These are phyloP conservation scores for Mycena crocata DNA, from an alignment of 768 basidiomycete genomes.

Conservation along the genomic window DNA sequence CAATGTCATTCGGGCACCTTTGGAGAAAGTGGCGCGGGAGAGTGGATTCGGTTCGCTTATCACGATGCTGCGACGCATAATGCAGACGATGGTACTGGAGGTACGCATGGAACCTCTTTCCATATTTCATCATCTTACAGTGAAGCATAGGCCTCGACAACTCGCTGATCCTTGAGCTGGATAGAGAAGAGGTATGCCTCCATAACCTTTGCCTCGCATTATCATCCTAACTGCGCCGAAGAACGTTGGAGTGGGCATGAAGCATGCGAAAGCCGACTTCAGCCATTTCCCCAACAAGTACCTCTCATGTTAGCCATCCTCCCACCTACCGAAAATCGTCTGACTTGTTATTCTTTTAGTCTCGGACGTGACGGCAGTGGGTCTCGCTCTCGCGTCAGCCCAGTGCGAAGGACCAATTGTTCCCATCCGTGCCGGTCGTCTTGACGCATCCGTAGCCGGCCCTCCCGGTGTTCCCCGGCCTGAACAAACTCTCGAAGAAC, in stretches of 20 bases:
- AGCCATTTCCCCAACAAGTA: constrained; percentile 26
- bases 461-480: constrained; percentile 22
- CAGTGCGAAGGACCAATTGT: constrained; percentile 23
- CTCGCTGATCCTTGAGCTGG: constrained; percentile 22
- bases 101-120: constrained; percentile 13
- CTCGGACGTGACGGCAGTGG: constrained; percentile 26
- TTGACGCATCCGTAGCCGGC: constrained; percentile 18
- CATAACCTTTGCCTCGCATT: not conserved
- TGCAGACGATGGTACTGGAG: constrained; percentile 21
- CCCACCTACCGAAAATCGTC: not conserved
- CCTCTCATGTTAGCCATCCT: constrained; percentile 17
- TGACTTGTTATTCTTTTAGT: constrained; percentile 11
- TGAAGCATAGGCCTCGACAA: constrained; percentile 22
- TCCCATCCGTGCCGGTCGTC: constrained; percentile 23
- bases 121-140: constrained; percentile 5
- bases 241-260: constrained; percentile 24
- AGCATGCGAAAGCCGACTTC: constrained; percentile 21
- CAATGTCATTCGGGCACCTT: constrained; percentile 16
- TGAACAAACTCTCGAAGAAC: constrained; percentile 17
- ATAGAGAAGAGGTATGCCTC: constrained; percentile 18
- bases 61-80: constrained; percentile 26
- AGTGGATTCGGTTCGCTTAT: constrained; percentile 29
- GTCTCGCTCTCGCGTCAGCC: constrained; percentile 23
- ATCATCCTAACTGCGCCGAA: constrained; percentile 9
- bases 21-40: constrained; percentile 19